phyloP scores from a whole-genome alignment of 106 monocot species.

The Dioscorea dumetorum region DNA sequence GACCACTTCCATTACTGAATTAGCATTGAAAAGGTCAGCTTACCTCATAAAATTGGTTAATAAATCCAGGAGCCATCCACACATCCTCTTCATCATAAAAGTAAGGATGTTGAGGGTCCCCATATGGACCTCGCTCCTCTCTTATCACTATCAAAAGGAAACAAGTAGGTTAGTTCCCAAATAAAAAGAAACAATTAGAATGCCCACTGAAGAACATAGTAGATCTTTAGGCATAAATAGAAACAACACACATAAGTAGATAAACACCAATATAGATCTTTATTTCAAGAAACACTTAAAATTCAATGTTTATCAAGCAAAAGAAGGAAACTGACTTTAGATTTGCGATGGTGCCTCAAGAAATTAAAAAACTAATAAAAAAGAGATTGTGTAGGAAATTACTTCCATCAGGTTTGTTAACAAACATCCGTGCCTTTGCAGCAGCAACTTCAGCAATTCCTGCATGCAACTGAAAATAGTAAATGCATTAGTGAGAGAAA shows the following conservation, averaged over 20 bases:
- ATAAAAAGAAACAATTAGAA: too few relatives aligned
- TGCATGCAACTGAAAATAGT: constrained; percentile 65
- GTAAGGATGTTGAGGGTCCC: constrained; percentile 89
- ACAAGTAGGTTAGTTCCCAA: background rate
- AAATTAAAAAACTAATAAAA: too few relatives aligned
- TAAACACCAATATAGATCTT: too few relatives aligned
- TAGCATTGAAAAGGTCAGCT: background rate
- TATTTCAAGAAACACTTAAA: too few relatives aligned
- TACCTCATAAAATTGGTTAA: constrained; percentile 84
- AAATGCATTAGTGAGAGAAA: background rate
- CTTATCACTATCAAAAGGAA: constrained; percentile 50
- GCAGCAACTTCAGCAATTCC: constrained; percentile 92
- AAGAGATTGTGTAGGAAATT: constrained; percentile 1
- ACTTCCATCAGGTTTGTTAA: constrained; percentile 96
- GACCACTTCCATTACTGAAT: background rate
- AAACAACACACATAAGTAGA: too few relatives aligned
- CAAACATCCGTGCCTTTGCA: constrained; percentile 86
- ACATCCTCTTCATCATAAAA: constrained; percentile 81
- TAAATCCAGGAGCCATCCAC: constrained; percentile 91
- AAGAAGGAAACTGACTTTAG: too few relatives aligned
- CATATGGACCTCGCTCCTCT: constrained; percentile 75
- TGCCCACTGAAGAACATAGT: too few relatives aligned
- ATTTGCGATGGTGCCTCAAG: too few relatives aligned
- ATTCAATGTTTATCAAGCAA: too few relatives aligned
- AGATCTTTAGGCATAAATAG: too few relatives aligned